Conservation (phyloP, 2,329 filamentous ascomycete species). For the Coniochaeta sp. region DNA sequence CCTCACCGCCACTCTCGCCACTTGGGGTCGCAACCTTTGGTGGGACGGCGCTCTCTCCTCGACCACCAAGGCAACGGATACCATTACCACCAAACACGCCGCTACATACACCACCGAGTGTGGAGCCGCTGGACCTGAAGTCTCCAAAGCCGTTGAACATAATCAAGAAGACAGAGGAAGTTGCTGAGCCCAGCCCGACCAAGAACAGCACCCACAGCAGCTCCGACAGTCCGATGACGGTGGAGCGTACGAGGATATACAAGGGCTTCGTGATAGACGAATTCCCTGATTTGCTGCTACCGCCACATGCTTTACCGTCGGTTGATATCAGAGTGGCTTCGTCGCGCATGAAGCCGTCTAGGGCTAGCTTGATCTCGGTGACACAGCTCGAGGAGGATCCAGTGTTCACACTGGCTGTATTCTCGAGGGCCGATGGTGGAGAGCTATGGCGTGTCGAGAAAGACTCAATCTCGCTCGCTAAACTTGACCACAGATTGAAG, state of each 20-base stretch:
- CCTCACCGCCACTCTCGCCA: slow-evolving; percentile 66
- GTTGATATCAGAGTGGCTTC: slow-evolving; percentile 85
- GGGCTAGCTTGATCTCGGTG: slow-evolving; percentile 74
- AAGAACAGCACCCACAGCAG: slow-evolving; percentile 24
- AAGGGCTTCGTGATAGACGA: slow-evolving; percentile 77
- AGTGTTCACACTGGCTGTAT: slow-evolving; percentile 84
- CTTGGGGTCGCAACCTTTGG: slow-evolving; percentile 28
- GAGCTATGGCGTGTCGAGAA: slow-evolving; percentile 96
- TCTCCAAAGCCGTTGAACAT: slow-evolving; percentile 35
- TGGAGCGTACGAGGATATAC: slow-evolving; percentile 52
- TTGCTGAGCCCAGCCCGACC: slow-evolving; percentile 19
- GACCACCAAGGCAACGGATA: slow-evolving; percentile 66
- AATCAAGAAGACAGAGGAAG: slow-evolving; percentile 24
- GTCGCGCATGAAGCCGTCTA: slow-evolving; percentile 87
- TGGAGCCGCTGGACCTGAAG: slow-evolving; percentile 25
- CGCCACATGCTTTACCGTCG: slow-evolving; percentile 81
- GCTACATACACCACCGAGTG: slow-evolving; percentile 46
- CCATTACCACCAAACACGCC: slow-evolving; percentile 66
- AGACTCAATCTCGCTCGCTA: slow-evolving; percentile 72
- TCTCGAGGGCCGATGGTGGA: slow-evolving; percentile 64
- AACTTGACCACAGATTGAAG: slow-evolving; percentile 75
- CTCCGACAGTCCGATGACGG: slow-evolving; percentile 26
- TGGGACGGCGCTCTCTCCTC: slow-evolving; percentile 51
- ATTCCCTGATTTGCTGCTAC: slow-evolving; percentile 76
- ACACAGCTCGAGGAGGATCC: slow-evolving; percentile 84